Evolutionary conservation across 192 early-diverging fungal species (phyloP), one percentile per base, ranked within the genome.

Genomic region (Allomyces arbusculus): DNA sequence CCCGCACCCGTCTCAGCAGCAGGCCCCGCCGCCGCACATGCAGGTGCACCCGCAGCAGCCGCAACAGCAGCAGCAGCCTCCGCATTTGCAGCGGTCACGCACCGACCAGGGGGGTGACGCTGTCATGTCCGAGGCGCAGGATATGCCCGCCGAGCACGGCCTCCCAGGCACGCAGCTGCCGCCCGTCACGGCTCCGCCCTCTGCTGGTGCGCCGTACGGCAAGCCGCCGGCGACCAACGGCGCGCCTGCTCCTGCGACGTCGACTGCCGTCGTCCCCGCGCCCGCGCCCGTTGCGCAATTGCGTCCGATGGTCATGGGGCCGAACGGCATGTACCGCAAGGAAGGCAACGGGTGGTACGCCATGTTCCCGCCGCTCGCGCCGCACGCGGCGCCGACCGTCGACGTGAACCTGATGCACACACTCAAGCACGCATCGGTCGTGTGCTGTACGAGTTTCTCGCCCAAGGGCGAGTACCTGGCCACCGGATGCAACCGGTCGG

Each of bases 361-460:
- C 24, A 64, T 22, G 26, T 62, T 25, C 28, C 61, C 23, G 24
- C 26, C 2, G 58, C 63, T 66, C 61, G 66, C 75, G 45, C 40
- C 66, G 16, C 23, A 72, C 24, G 64, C 44, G 61, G 66, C 72
- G 25, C 67, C 45, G 26, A 55, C 68, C 44, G 24, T 75, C 22
- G 70, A 71, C 61, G 70, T 79, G 12, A 66, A 73, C 44, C 65
- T 73, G 65, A 71, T 77, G 24, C 76, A 80, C 55, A 71, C 62
- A 20, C 72, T 86, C 62, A 78, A 82, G 61, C 86, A 89, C 72
- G 72, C 64, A 65, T 91, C 90, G 70, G 95, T 98, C 20, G 95
- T 98, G 9, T 98, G 95, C 76, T 98, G 92, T 72, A 91, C 96
- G 61, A 89, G 89, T 66, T 98, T 98, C 69, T 94, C 91, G 65